These are phyloP conservation scores for Cryptococcus maquisensis DNA, from an alignment of 1,284 basidiomycete genomes.

Conservation along the genomic window DNA sequence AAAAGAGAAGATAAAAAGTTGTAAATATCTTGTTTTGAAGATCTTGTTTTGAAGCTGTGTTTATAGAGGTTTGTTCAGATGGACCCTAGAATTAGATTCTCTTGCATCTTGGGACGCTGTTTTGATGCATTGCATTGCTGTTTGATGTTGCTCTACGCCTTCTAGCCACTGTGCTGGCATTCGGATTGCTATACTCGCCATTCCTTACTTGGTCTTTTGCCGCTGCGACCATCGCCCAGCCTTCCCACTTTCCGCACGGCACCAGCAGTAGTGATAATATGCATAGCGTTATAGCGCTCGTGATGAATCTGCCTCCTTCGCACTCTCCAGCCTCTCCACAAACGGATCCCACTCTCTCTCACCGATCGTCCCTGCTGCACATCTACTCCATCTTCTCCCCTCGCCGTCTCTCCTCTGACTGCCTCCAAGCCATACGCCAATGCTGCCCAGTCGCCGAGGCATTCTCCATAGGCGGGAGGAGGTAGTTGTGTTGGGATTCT, in stretches of 20 bases:
- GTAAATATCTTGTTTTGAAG: neutral
- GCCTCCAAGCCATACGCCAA: constrained; percentile 13
- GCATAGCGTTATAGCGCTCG: neutral
- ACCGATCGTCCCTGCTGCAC: too few relatives aligned
- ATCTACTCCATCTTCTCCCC: neutral
- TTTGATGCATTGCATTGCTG: too few relatives aligned
- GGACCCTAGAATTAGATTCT: neutral
- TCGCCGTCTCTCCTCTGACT: constrained; percentile 11
- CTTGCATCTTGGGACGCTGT: too few relatives aligned
- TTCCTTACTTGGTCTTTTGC: too few relatives aligned
- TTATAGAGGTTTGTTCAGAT: neutral
- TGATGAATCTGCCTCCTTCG: neutral
- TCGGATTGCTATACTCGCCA: too few relatives aligned
- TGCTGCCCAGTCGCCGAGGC: constrained; percentile 3
- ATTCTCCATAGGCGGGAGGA: constrained; percentile 17
- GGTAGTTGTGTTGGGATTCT: constrained; percentile 31
- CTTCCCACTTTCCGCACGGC: too few relatives aligned
- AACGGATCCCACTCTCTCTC: too few relatives aligned
- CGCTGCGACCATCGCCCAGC: too few relatives aligned
- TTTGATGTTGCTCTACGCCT: neutral
- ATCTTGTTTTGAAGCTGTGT: neutral
- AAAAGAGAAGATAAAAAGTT: neutral
- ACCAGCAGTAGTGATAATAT: neutral
- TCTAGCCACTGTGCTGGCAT: neutral
- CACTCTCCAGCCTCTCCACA: too few relatives aligned